Base-by-base conservation (phyloP, 2,329 filamentous ascomycete genomes). In the Conoideocrella luteorostrata region DNA sequence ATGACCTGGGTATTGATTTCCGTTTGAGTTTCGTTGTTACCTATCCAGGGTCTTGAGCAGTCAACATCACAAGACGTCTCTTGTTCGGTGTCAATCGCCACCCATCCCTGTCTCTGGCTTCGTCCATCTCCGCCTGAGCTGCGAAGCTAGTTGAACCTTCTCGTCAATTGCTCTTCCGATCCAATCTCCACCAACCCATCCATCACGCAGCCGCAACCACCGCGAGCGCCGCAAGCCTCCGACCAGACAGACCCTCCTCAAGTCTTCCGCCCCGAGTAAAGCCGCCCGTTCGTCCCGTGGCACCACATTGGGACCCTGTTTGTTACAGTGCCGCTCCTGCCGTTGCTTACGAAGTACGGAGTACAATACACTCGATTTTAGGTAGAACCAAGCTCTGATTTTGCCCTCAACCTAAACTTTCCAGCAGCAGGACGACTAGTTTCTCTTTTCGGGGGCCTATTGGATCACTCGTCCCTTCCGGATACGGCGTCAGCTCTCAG, bases 171-270 rank as follows among this genome's bases (percentile, higher is more conserved):
- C n/a, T 35, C 26, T 32, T 32, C 43, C 30, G 24, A 37, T 17
- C n/a, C 37, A 42, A 24, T 45, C 37, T 36, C 30, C 43, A 36
- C 18, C 37, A 39, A 36, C n/a, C 38, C 43, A 32, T 41, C 36
- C 33, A 41, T 41, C 39, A 37, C 43, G 20, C 29, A n/a, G 30
- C n/a, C 13, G 15, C 11, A 23, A 34, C 13, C 20, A 26, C 30
- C 29, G 23, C 40, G 35, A 26, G 22, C 29, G 17, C 28, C 42
- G 12, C 17, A 5, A 26, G 20, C 36, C 24, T n/a, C 18, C 36
- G 18, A 34, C 30, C 30, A 7, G 7, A n/a, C n/a, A n/a, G n/a
- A n/a, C 35, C 42, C 42, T 44, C 13, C 30, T n/a, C 22, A 18
- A 12, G 20, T 13, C 33, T n/a, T 45, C 43, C 21, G 28, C 33